Conservation (phyloP, 148 eudicot genomes). For the Nyssa sinensis region DNA sequence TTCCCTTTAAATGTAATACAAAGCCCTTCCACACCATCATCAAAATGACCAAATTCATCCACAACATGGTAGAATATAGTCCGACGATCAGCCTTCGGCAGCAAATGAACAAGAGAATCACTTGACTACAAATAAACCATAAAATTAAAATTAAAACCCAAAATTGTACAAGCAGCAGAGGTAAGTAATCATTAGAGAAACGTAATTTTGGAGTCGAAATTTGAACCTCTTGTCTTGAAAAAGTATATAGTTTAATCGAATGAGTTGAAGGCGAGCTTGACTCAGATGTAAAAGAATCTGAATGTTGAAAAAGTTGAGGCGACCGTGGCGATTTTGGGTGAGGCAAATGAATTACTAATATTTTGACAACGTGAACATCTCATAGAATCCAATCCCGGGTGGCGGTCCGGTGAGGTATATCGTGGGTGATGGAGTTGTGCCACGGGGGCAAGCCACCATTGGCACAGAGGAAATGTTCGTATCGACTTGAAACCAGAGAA, state of each 20-base stretch:
- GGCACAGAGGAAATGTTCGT: constrained; percentile 59
- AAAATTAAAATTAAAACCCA: not conserved
- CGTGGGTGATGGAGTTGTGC: constrained; percentile 73
- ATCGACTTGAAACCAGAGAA: no score
- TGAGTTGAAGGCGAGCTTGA: constrained; percentile 27
- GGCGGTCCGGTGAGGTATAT: constrained; percentile 59
- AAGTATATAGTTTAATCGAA: constrained; percentile 22
- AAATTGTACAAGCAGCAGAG: no score
- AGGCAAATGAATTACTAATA: constrained; percentile 18
- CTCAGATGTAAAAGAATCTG: constrained; percentile 34
- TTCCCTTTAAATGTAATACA: constrained; percentile 52
- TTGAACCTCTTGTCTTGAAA: no score
- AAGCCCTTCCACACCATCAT: constrained; percentile 36
- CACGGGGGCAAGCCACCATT: constrained; percentile 78
- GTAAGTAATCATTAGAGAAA: no score
- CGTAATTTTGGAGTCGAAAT: no score
- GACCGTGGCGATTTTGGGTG: constrained; percentile 7
- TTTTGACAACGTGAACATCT: constrained; percentile 64
- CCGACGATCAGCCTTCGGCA: constrained; percentile 59
- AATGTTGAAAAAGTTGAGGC: no score
- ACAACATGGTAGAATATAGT: constrained; percentile 54
- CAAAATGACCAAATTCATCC: constrained; percentile 35
- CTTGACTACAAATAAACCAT: constrained; percentile 51
- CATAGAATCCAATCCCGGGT: constrained; percentile 71
- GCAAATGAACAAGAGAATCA: constrained; percentile 45